These are phyloP conservation scores for Phytophthora pluvialis DNA, from an alignment of 352 stramenopile species.

Conservation along the genomic window DNA sequence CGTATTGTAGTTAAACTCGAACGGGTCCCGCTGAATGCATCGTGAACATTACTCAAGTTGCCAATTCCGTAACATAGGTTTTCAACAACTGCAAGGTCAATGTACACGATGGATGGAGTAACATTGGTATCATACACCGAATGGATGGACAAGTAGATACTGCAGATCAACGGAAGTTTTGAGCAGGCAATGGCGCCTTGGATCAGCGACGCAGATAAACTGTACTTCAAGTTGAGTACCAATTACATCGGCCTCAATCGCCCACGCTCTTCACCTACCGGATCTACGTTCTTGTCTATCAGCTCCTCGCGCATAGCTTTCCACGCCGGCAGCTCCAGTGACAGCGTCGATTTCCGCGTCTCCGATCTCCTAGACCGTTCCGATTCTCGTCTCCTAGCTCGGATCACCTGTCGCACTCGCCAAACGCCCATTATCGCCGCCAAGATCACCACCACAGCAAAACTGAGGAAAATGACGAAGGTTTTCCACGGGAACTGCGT, in stretches of 20 bases:
- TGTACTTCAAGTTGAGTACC: background rate
- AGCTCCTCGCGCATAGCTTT: constrained; percentile 39
- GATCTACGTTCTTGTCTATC: constrained; percentile 34
- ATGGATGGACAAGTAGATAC: too few species aligned
- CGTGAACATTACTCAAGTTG: too few species aligned
- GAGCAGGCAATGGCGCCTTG: too few species aligned
- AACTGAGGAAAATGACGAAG: constrained; percentile 21
- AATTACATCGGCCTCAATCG: constrained; percentile 25
- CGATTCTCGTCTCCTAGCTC: constrained; percentile 12
- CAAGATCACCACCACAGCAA: constrained; percentile 21
- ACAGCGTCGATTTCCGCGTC: constrained; percentile 12
- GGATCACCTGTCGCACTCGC: constrained; percentile 21
- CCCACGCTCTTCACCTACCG: constrained; percentile 23
- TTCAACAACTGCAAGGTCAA: too few species aligned
- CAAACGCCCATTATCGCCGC: constrained; percentile 22
- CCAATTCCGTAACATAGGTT: too few species aligned
- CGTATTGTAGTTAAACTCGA: too few species aligned
- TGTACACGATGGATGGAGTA: too few species aligned
- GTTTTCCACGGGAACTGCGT: constrained; percentile 31
- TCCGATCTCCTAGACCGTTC: constrained; percentile 5
- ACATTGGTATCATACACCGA: too few species aligned
- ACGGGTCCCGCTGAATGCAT: too few species aligned
- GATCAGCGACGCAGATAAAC: constrained; percentile 1
- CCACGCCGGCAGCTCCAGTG: constrained; percentile 39
- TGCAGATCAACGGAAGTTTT: too few species aligned